These are phyloP conservation scores for Penicillium sp. DNA, from an alignment of 2,329 filamentous ascomycete species.

Conservation along the genomic window DNA sequence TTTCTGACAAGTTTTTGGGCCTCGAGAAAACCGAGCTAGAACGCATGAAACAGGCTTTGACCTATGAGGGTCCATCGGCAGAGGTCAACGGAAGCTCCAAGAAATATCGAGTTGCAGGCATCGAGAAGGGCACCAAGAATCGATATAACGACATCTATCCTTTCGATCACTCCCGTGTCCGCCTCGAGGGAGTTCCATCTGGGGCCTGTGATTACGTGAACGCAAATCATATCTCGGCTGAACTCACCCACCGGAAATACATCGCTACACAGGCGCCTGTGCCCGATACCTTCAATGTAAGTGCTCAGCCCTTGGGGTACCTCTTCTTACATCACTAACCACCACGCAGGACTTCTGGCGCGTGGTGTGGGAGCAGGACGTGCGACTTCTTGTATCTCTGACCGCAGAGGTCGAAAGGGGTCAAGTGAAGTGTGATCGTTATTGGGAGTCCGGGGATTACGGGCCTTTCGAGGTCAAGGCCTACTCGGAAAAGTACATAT, in stretches of 20 bases:
- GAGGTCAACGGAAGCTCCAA: conserved; percentile 42
- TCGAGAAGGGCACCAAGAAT: conserved; percentile 94
- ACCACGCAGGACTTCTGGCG: conserved; percentile 86
- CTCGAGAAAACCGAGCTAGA: conserved; percentile 85
- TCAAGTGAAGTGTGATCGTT: conserved; percentile 91
- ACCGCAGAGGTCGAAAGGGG: conserved; percentile 93
- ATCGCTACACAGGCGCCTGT: conserved; percentile 95
- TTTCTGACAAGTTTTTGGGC: conserved; percentile 78
- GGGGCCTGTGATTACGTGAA: conserved; percentile 92
- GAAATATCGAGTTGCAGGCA: conserved; percentile 76
- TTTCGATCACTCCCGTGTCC: conserved; percentile 90
- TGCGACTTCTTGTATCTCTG: conserved; percentile 92
- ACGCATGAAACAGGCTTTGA: conserved; percentile 85
- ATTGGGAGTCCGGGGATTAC: conserved; percentile 81
- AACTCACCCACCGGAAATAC: conserved; percentile 84
- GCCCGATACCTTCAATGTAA: conserved; percentile 85
- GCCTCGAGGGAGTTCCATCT: conserved; percentile 65
- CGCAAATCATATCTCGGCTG: conserved; percentile 80
- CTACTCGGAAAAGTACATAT: conserved; percentile 80
- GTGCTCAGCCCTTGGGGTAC: conserved; percentile 31
- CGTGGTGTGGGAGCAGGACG: conserved; percentile 94
- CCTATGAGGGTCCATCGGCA: conserved; percentile 57
- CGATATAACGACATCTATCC: conserved; percentile 97
- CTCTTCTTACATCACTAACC: conserved; percentile 2
- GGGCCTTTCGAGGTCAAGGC: conserved; percentile 74